Conservation (phyloP, 2,329 filamentous ascomycete genomes). For the Thelonectria discophora region DNA sequence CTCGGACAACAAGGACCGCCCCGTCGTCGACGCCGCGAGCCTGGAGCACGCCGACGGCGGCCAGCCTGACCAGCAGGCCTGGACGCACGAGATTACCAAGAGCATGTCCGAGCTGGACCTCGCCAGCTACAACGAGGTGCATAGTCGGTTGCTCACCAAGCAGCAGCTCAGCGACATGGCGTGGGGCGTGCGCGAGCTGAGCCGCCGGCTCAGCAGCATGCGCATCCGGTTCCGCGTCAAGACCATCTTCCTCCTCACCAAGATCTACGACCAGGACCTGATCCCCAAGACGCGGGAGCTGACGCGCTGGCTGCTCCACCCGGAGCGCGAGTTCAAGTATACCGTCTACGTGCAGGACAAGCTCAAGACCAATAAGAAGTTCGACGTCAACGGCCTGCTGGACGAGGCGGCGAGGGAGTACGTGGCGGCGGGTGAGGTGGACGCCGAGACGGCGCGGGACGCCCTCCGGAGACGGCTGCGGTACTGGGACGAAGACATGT, state of each 20-base stretch:
- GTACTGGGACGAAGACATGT: constrained; percentile 87
- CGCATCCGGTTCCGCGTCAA: constrained; percentile 82
- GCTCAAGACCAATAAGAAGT: constrained; percentile 74
- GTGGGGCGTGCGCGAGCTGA: constrained; percentile 90
- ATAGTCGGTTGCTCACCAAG: constrained; percentile 86
- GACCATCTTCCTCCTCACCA: constrained; percentile 88
- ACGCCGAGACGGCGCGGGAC: constrained; percentile 47
- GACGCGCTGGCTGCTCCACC: constrained; percentile 80
- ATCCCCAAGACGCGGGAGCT: constrained; percentile 81
- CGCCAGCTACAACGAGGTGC: constrained; percentile 49
- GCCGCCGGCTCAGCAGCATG: constrained; percentile 84
- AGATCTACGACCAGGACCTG: constrained; percentile 85
- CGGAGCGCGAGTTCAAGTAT: constrained; percentile 73
- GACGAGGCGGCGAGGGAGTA: constrained; percentile 64
- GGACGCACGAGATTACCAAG: constrained; percentile 60
- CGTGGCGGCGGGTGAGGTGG: constrained; percentile 46
- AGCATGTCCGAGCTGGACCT: constrained; percentile 54
- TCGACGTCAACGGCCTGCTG: constrained; percentile 76
- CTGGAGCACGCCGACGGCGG: constrained; percentile 56
- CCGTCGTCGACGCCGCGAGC: constrained; percentile 51
- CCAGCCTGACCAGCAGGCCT: constrained; percentile 65
- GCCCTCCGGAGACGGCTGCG: constrained; percentile 65
- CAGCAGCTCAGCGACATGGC: constrained; percentile 97
- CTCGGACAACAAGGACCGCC: constrained; percentile 37
- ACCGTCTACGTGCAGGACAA: constrained; percentile 85